These are phyloP conservation scores for Labyrinthula sp. DNA, from an alignment of 352 stramenopile genomes.

Conservation along the genomic window DNA sequence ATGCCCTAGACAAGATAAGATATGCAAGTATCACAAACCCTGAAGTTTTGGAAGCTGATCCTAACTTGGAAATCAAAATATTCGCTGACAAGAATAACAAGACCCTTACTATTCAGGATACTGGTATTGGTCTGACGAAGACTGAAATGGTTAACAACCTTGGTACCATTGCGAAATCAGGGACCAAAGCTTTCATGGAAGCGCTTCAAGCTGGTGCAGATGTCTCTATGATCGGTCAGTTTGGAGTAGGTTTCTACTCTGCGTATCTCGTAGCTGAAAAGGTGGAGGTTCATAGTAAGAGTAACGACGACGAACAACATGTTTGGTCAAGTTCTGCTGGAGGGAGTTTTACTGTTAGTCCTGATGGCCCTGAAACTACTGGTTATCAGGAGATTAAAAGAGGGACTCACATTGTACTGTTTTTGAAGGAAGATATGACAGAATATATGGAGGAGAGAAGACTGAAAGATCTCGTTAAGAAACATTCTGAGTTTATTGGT, in stretches of 20 bases:
- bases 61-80: conserved; percentile 93
- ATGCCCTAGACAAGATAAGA: conserved; percentile 90
- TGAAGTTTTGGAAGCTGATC: conserved; percentile 78
- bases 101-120: conserved; percentile 93
- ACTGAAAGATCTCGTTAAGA: conserved; percentile 97
- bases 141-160: conserved; percentile 98
- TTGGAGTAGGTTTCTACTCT: conserved; percentile 99
- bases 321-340: conserved; percentile 87
- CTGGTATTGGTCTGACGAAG: conserved; percentile 98
- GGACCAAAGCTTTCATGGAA: conserved; percentile 99
- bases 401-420: conserved; percentile 84
- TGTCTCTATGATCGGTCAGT: conserved; percentile 99
- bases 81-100: conserved; percentile 98
- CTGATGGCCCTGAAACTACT: conserved; percentile 46
- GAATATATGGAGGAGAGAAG: conserved; percentile 95
- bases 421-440: conserved; percentile 96
- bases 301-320: conserved; percentile 94
- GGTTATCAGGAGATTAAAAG: conserved; percentile 42
- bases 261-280: conserved; percentile 96
- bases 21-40: conserved; percentile 86
- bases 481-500: conserved; percentile 98
- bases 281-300: conserved; percentile 91
- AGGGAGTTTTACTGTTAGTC: conserved; percentile 84
- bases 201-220: conserved; percentile 82
- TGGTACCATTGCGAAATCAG: conserved; percentile 98